These are phyloP conservation scores for Psilocybe mexicana DNA, from an alignment of 1,284 basidiomycete genomes.

Conservation along the genomic window DNA sequence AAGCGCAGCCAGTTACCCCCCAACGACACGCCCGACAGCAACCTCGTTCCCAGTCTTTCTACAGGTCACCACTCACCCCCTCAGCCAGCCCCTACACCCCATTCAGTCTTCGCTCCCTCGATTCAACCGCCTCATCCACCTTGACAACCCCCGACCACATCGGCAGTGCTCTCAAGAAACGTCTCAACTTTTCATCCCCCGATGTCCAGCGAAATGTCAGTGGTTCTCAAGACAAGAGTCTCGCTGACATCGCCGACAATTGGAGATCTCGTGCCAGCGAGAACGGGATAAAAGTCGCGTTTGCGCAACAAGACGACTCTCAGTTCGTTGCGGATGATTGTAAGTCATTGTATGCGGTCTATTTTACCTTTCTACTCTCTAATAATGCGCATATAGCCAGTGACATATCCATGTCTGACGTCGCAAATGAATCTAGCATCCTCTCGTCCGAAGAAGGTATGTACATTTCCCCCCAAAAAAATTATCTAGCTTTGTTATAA, in stretches of 20 bases:
- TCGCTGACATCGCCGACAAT: constrained; percentile 64
- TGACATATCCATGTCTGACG: constrained; percentile 46
- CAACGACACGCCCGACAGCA: constrained; percentile 37
- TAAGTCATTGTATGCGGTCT: constrained; percentile 40
- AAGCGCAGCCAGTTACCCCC: constrained; percentile 40
- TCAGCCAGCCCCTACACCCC: constrained; percentile 63
- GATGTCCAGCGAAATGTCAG: constrained; percentile 31
- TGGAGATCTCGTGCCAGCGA: constrained; percentile 73
- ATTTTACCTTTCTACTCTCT: constrained; percentile 13
- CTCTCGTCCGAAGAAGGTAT: constrained; percentile 46
- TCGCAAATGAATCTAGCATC: constrained; percentile 40
- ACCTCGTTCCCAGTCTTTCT: constrained; percentile 35
- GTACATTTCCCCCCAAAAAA: constrained; percentile 8
- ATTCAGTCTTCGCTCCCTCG: constrained; percentile 61
- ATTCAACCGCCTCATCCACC: constrained; percentile 48
- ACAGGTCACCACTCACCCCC: constrained; percentile 40
- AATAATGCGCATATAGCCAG: constrained; percentile 46
- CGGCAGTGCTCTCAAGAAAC: constrained; percentile 37
- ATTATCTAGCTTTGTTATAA: background rate
- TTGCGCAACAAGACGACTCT: constrained; percentile 41
- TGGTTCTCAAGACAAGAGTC: constrained; percentile 39
- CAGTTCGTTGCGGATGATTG: constrained; percentile 57
- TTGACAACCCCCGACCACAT: constrained; percentile 52
- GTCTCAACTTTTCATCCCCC: constrained; percentile 39
- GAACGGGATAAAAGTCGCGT: constrained; percentile 67